A percentile compares a stretch with the other conserved stretches of the same genome.
Evolutionary conservation across 2,329 filamentous ascomycete species (phyloP).

Genomic region (Grosmannia huntii): DNA sequence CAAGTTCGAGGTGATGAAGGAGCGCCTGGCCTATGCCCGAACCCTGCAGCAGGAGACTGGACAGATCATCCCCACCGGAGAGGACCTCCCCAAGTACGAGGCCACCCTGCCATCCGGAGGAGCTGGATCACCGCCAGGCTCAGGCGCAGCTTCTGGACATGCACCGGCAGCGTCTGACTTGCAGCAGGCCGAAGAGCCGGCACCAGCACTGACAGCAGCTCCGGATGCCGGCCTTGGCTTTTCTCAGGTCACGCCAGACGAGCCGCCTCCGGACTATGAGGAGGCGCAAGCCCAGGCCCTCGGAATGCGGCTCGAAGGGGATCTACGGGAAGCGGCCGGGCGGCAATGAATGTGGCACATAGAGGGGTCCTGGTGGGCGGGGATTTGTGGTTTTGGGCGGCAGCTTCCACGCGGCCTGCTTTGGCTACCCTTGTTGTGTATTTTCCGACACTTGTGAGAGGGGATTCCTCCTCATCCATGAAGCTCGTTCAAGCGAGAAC

Average conservation of each 20-base stretch:
- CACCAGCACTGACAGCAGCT: slow-evolving; percentile 1
- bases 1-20: slow-evolving; percentile 72
- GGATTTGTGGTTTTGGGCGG: neutral
- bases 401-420: too few species aligned
- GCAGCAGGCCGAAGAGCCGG: neutral
- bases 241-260: slow-evolving; percentile 38
- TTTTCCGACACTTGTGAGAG: too few species aligned
- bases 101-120: slow-evolving; percentile 25
- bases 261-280: slow-evolving; percentile 84
- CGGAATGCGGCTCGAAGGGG: slow-evolving; percentile 49
- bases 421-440: too few species aligned
- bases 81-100: slow-evolving; percentile 82
- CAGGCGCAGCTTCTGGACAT: slow-evolving; percentile 9
- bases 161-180: neutral
- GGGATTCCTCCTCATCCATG: neutral
- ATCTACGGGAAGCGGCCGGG: slow-evolving; percentile 62
- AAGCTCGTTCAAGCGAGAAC: neutral
- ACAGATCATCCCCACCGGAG: slow-evolving; percentile 53
- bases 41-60: slow-evolving; percentile 60
- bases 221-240: slow-evolving; percentile 1
- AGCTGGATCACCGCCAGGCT: neutral
- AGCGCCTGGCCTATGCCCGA: slow-evolving; percentile 67
- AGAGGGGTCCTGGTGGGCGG: neutral
- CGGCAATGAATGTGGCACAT: slow-evolving; percentile 25
- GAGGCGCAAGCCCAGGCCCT: slow-evolving; percentile 68